Conservation (phyloP, 192 early-diverging fungal species). For the Gorgonomyces haynaldii region DNA sequence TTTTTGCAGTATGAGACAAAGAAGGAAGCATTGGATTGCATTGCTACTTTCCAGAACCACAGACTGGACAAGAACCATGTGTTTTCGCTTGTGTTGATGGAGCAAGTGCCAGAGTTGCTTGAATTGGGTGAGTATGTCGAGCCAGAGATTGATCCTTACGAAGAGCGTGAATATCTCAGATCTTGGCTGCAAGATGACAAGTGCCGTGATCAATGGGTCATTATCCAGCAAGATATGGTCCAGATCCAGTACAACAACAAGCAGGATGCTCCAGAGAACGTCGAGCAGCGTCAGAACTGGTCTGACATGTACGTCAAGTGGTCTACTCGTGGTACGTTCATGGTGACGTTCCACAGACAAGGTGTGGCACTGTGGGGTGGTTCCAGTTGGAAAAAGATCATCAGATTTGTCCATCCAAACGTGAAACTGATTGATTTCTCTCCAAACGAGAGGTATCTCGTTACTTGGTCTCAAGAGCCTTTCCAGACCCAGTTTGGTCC, state of each 20-base stretch:
- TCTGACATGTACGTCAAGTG: slow-evolving; percentile 88
- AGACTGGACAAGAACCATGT: slow-evolving; percentile 73
- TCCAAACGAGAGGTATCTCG: slow-evolving; percentile 87
- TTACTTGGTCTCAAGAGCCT: slow-evolving; percentile 82
- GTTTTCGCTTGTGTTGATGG: slow-evolving; percentile 76
- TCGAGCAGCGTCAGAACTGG: slow-evolving; percentile 72
- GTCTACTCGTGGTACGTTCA: slow-evolving; percentile 89
- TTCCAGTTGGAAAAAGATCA: slow-evolving; percentile 76
- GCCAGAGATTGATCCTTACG: slow-evolving; percentile 54
- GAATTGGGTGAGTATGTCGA: slow-evolving; percentile 55
- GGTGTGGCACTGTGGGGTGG: slow-evolving; percentile 97
- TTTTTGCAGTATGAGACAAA: slow-evolving; percentile 89
- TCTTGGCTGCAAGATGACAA: slow-evolving; percentile 78
- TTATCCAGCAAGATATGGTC: slow-evolving; percentile 76
- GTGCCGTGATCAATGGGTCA: slow-evolving; percentile 83
- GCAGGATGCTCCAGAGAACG: slow-evolving; percentile 66
- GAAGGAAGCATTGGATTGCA: slow-evolving; percentile 66
- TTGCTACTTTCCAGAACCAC: slow-evolving; percentile 64
- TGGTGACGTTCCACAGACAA: slow-evolving; percentile 86
- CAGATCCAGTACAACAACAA: slow-evolving; percentile 86
- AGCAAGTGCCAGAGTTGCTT: slow-evolving; percentile 79
- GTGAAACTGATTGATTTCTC: slow-evolving; percentile 87
- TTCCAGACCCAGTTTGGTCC: slow-evolving; percentile 59
- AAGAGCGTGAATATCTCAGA: slow-evolving; percentile 74
- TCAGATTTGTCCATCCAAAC: slow-evolving; percentile 81